These are phyloP conservation scores for Verticillium zaregamsianum DNA, from an alignment of 2,329 filamentous ascomycete genomes.

Conservation along the genomic window DNA sequence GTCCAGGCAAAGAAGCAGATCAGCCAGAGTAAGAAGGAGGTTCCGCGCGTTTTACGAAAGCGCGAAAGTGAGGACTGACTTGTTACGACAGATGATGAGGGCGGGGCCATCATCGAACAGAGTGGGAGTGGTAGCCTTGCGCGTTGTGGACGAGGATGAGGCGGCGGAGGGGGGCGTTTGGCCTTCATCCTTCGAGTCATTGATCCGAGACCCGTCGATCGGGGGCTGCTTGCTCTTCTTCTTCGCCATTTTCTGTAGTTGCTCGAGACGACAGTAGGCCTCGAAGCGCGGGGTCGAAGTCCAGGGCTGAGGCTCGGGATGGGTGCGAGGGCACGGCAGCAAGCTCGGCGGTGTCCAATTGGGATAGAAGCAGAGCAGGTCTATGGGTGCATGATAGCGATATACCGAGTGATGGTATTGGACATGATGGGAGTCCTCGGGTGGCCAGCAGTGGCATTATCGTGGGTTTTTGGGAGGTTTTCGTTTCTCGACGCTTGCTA, in stretches of 20 bases:
- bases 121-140: constrained; percentile 11
- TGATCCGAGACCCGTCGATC: constrained; percentile 20
- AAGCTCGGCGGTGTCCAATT: neutral
- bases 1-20: neutral
- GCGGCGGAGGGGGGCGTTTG: constrained; percentile 1
- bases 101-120: constrained; percentile 37
- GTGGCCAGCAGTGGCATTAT: neutral
- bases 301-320: no score
- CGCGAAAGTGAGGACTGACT: constrained; percentile 43
- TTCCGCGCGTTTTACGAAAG: neutral
- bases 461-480: neutral
- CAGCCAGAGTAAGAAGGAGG: neutral
- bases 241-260: constrained; percentile 33
- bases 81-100: constrained; percentile 63
- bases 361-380: neutral
- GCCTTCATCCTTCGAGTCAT: constrained; percentile 7
- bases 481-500: neutral
- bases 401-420: neutral
- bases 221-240: constrained; percentile 40
- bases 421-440: neutral
- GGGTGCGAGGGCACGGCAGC: neutral
- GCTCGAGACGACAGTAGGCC: neutral
- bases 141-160: constrained; percentile 14
- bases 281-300: neutral
- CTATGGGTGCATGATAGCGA: neutral